Evolutionary conservation across 2,329 filamentous ascomycete species (phyloP).

Genomic region (Aureobasidium melanogenum): DNA sequence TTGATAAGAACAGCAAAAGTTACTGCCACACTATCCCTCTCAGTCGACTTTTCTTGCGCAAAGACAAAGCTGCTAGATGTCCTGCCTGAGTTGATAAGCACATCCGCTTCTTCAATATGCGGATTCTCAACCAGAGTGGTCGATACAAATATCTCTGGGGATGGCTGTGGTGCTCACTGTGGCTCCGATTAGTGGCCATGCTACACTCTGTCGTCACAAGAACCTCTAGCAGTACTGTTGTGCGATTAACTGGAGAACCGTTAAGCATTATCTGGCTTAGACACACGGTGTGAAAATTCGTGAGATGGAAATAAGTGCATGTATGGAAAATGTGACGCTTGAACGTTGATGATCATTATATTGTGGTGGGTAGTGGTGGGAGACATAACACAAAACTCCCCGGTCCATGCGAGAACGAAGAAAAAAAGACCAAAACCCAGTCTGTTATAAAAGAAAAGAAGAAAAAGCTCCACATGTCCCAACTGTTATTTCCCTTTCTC

Average conservation of each 20-base stretch:
- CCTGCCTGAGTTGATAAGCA: not conserved
- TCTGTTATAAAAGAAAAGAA: not conserved
- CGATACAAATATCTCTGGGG: not conserved
- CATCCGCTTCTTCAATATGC: not conserved
- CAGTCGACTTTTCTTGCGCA: not conserved
- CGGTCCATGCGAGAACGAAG: slow-evolving; percentile 3
- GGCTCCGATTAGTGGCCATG: not conserved
- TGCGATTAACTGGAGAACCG: too few species aligned
- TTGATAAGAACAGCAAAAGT: not conserved
- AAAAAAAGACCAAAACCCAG: slow-evolving; percentile 5
- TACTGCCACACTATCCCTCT: not conserved
- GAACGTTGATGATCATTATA: slow-evolving; percentile 10
- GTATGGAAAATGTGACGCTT: not conserved
- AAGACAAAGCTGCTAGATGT: not conserved
- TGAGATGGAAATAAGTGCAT: too few species aligned
- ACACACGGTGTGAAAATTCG: not conserved
- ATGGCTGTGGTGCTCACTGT: not conserved
- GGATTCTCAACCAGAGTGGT: not conserved
- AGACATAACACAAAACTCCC: not conserved
- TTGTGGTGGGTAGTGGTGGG: not conserved
- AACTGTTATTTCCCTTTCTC: slow-evolving; percentile 1
- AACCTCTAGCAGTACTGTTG: too few species aligned
- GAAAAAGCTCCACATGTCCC: slow-evolving; percentile 2
- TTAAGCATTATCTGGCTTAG: too few species aligned
- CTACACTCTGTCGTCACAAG: too few species aligned